Percentiles rank a stretch among this genome's conserved stretches.
Conservation (phyloP, 345 rosid genomes). For the Linum tenue region DNA sequence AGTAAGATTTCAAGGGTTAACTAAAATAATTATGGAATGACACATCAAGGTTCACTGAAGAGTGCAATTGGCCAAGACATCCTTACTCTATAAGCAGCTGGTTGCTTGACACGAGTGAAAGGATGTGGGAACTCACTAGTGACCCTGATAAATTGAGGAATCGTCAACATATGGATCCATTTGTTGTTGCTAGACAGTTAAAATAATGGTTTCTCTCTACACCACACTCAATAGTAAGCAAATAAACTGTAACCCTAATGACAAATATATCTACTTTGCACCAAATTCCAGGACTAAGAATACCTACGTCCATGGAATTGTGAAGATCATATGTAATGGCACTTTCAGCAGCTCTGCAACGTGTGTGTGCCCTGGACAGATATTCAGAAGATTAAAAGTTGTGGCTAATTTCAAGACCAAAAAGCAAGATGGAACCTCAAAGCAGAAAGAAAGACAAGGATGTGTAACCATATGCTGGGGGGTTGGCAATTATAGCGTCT, state of each 20-base stretch:
- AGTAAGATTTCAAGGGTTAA: neutral
- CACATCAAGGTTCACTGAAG: neutral
- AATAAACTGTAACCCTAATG: neutral
- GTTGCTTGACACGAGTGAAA: conserved; percentile 43
- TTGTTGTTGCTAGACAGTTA: neutral
- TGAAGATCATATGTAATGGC: conserved; percentile 46
- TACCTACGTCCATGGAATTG: conserved; percentile 62
- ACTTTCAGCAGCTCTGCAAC: conserved; percentile 40
- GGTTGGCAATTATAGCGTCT: conserved; percentile 53
- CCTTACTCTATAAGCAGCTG: conserved; percentile 38
- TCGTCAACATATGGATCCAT: conserved; percentile 9
- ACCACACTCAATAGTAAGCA: neutral
- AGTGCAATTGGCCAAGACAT: neutral
- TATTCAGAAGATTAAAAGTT: neutral
- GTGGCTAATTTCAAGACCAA: neutral
- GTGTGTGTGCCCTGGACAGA: conserved; percentile 40
- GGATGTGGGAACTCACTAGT: conserved; percentile 57
- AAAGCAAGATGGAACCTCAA: neutral
- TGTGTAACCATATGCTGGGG: conserved; percentile 46
- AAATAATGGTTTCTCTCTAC: neutral
- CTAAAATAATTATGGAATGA: neutral
- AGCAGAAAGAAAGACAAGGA: neutral
- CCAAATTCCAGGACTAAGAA: conserved; percentile 1
- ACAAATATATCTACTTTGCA: neutral
- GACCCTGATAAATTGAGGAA: conserved; percentile 25